Evolutionary conservation across 805 yeast genomes (phyloP), one percentile per base, ranked within the genome.

Genomic region (Saccharomycopsis selenospora): DNA sequence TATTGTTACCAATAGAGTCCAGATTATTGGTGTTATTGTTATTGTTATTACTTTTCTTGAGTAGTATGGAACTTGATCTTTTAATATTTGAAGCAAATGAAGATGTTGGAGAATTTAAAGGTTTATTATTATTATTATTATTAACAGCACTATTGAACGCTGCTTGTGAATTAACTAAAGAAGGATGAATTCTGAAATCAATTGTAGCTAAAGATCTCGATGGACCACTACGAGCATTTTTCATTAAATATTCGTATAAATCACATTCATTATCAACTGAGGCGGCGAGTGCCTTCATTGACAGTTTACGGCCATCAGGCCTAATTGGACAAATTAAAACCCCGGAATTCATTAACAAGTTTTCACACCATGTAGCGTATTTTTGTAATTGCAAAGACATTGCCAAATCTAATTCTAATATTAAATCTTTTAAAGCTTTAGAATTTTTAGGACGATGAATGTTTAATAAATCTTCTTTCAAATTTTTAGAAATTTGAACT

Each of bases 361-460:
- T 85, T 66, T 91, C 98, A 46, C 81, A 77, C 73, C 87, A 84
- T 26, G 91, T 85, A 3, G 97, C 82, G 63, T 83, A 91, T 61
- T 89, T 88, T 58, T 86, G 91, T 48, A 93, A 69, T 65, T 91
- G 96, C 45, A 90, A 78, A 53, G 87, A 79, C 72, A 91, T 69
- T 7, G 97, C 98, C 43, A 87, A 79, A 64, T 93, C 98, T 61
- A 87, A 74, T 64, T 91, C 97, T 54, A 90, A 69, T 49, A 89
- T 80, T 54, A 88, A 69, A 60, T 85, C 82, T 60, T 82, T 85
- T 52, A 93, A 71, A 54, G 79, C 80, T 51, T 77, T 75, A 4
- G 87, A 79, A 36, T 77, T 76, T 49, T 76, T 79, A 5, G 98
- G 99, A 56, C 99, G 76, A 60, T 83, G 84, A 20, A 76, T 72